phyloP scores from a whole-genome alignment of 331 rosid genomes.

The Rosa hybrid region DNA sequence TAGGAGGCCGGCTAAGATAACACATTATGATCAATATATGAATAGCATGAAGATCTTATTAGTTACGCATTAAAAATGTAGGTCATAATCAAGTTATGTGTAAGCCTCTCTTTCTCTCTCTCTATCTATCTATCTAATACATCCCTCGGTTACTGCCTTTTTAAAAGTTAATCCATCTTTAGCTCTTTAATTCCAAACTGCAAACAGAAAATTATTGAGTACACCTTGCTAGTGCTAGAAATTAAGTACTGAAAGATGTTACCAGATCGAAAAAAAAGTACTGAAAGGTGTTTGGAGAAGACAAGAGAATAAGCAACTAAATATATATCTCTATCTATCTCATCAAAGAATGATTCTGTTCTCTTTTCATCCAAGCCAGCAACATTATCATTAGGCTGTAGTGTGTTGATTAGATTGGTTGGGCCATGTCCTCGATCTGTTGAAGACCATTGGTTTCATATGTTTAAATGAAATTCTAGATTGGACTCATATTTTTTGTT shows the following conservation, averaged over 20 bases:
- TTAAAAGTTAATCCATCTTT: not conserved
- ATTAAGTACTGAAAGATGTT: not conserved
- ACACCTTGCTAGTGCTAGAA: not conserved
- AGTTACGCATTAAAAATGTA: no score
- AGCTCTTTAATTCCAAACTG: not conserved
- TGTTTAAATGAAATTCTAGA: not conserved
- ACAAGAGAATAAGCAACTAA: not conserved
- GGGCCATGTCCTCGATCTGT: slow-evolving; percentile 7
- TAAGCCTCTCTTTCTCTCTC: not conserved
- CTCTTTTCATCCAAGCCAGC: not conserved
- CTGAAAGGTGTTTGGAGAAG: not conserved
- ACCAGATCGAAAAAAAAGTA: no score
- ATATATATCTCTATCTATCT: not conserved
- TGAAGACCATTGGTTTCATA: not conserved
- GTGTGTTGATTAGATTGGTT: slow-evolving; percentile 30
- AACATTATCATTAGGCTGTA: slow-evolving; percentile 8
- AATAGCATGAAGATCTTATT: no score
- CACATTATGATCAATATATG: no score
- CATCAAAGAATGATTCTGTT: not conserved
- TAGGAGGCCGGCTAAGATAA: no score
- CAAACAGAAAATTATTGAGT: not conserved
- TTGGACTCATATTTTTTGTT: not conserved
- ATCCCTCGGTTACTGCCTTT: not conserved
- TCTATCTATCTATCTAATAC: not conserved
- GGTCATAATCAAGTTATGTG: not conserved